A percentile compares a stretch with the other conserved stretches of the same genome.
phyloP scores from a whole-genome alignment of 2,329 filamentous ascomycete species.

The Hortaea sp. region DNA sequence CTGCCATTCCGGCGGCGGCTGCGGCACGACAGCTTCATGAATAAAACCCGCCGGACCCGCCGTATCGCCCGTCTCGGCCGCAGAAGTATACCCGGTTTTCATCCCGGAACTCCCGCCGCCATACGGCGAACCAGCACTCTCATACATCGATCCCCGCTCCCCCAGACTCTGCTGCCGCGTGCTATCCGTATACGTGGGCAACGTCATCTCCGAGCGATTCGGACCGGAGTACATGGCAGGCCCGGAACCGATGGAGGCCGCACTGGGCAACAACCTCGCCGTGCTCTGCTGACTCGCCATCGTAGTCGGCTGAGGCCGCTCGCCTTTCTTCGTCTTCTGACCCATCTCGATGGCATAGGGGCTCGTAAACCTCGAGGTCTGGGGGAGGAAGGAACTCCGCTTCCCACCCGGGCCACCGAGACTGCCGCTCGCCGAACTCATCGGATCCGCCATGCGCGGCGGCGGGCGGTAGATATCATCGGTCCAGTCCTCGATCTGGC shows the following conservation, averaged over 20 bases:
- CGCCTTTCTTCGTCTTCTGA: conserved; percentile 27
- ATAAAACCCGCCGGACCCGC: conserved; percentile 82
- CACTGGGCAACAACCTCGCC: conserved; percentile 54
- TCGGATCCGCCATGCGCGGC: conserved; percentile 66
- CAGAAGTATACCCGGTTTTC: conserved; percentile 41
- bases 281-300: conserved; percentile 86
- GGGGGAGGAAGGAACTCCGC: conserved; percentile 80
- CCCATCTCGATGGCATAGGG: conserved; percentile 65
- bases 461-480: conserved; percentile 95
- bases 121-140: neutral
- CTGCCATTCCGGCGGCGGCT: conserved; percentile 94
- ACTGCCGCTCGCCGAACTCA: conserved; percentile 44
- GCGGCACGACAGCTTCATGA: conserved; percentile 88
- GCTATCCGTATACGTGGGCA: conserved; percentile 27
- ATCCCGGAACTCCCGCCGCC: conserved; percentile 16
- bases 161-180: conserved; percentile 10
- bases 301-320: conserved; percentile 60
- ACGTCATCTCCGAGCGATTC: conserved; percentile 47
- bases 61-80: conserved; percentile 43
- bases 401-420: conserved; percentile 59
- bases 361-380: conserved; percentile 87
- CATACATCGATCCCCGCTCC: conserved; percentile 22
- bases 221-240: conserved; percentile 41
- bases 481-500: conserved; percentile 95
- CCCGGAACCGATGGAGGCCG: neutral